phyloP scores from a whole-genome alignment of 768 basidiomycete genomes.

The Termitomyces sp. region DNA sequence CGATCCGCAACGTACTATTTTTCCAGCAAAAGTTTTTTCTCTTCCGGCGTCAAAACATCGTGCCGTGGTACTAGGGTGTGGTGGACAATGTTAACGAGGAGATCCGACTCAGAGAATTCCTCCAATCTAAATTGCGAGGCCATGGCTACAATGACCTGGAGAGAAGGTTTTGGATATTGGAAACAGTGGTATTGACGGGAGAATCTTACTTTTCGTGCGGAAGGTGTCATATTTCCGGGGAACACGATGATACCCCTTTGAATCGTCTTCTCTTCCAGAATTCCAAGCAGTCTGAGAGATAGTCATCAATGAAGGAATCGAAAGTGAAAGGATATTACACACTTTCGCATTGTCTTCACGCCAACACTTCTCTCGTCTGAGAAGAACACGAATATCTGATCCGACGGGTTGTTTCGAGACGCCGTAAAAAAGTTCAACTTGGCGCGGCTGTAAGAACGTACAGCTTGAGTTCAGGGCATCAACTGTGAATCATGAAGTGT shows the following conservation, averaged over 20 bases:
- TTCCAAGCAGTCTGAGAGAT: conserved; percentile 68
- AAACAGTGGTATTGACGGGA: conserved; percentile 8
- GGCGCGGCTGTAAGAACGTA: conserved; percentile 59
- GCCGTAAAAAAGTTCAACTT: conserved; percentile 91
- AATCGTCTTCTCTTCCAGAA: conserved; percentile 90
- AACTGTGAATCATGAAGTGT: conserved; percentile 19
- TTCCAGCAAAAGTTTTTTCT: conserved; percentile 83
- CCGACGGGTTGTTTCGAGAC: conserved; percentile 56
- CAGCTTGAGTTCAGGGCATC: conserved; percentile 8
- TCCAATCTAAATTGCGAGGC: conserved; percentile 83
- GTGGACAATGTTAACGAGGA: conserved; percentile 96
- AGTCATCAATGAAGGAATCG: conserved; percentile 9
- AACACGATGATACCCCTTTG: conserved; percentile 93
- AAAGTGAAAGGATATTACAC: conserved; percentile 27
- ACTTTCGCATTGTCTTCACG: conserved; percentile 98
- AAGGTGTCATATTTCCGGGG: conserved; percentile 94
- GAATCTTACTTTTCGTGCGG: conserved; percentile 81
- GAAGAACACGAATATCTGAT: conserved; percentile 93
- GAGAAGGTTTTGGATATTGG: conserved; percentile 14
- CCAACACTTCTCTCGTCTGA: conserved; percentile 95
- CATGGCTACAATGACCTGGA: conserved; percentile 90
- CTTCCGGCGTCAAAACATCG: conserved; percentile 79
- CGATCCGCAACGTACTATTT: conserved; percentile 74
- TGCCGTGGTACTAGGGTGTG: conserved; percentile 95
- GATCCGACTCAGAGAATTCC: conserved; percentile 94